Evolutionary conservation across 805 yeast genomes (phyloP).

Genomic region (Candida railenensis): DNA sequence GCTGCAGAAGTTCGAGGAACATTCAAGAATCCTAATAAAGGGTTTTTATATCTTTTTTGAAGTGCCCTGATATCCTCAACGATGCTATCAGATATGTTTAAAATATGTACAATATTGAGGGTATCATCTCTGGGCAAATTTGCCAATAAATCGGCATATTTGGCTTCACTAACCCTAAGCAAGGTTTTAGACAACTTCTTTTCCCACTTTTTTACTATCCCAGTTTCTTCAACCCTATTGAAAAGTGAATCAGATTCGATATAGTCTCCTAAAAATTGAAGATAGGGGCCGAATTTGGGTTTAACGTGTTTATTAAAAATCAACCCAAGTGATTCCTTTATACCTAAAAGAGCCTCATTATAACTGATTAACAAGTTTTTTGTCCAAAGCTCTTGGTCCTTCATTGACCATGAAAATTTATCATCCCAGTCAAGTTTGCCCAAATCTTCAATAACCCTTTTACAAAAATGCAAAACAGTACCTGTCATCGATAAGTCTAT

Average conservation of each 20-base stretch:
- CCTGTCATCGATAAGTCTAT: slow-evolving; percentile 26
- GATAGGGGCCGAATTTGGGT: slow-evolving; percentile 58
- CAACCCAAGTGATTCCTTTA: slow-evolving; percentile 42
- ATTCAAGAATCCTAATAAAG: slow-evolving; percentile 57
- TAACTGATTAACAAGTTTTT: slow-evolving; percentile 45
- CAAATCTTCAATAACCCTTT: slow-evolving; percentile 27
- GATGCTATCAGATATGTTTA: slow-evolving; percentile 54
- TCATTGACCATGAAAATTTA: slow-evolving; percentile 29
- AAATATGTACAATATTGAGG: slow-evolving; percentile 53
- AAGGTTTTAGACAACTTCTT: slow-evolving; percentile 33
- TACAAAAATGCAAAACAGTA: slow-evolving; percentile 27
- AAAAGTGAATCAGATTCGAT: slow-evolving; percentile 49
- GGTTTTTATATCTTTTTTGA: slow-evolving; percentile 59
- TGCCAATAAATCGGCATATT: slow-evolving; percentile 39
- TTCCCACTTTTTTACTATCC: slow-evolving; percentile 48
- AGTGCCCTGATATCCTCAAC: slow-evolving; percentile 47
- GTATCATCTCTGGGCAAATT: slow-evolving; percentile 59
- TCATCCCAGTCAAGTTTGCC: slow-evolving; percentile 31
- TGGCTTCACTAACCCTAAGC: slow-evolving; percentile 32
- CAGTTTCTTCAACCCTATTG: slow-evolving; percentile 29
- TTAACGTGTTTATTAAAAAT: slow-evolving; percentile 41
- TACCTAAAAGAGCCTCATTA: slow-evolving; percentile 43
- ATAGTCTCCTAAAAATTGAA: slow-evolving; percentile 49
- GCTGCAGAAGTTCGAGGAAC: slow-evolving; percentile 51
- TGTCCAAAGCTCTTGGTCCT: slow-evolving; percentile 53